Conservation (phyloP, 2,329 filamentous ascomycete genomes). For the Ophiocordyceps robertsii region DNA sequence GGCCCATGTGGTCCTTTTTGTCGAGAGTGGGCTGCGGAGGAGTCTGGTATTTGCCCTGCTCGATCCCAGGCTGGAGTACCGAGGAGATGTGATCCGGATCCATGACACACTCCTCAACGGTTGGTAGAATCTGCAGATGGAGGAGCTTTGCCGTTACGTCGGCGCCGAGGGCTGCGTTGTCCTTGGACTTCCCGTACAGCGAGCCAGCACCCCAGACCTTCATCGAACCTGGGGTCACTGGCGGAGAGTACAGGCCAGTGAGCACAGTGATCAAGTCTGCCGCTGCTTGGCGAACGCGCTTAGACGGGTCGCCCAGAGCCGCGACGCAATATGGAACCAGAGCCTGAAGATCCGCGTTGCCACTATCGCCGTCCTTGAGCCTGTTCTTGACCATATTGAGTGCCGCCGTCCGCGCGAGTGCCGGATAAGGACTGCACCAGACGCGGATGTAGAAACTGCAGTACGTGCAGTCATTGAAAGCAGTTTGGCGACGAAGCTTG, state of each 20-base stretch:
- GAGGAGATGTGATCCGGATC: constrained; percentile 59
- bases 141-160: constrained; percentile 49
- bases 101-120: constrained; percentile 74
- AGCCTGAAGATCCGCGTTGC: constrained; percentile 55
- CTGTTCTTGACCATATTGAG: constrained; percentile 49
- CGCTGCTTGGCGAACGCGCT: constrained; percentile 63
- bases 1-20: constrained; percentile 40
- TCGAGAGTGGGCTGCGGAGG: constrained; percentile 26
- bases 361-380: constrained; percentile 36
- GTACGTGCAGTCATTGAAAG: constrained; percentile 50
- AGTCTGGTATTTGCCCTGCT: constrained; percentile 24
- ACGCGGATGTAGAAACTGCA: constrained; percentile 64
- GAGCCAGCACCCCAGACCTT: constrained; percentile 45
- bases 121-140: constrained; percentile 54
- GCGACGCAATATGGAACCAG: constrained; percentile 70
- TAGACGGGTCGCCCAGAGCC: constrained; percentile 62
- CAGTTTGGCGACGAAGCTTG: constrained; percentile 38
- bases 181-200: constrained; percentile 45
- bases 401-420: constrained; percentile 54
- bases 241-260: constrained; percentile 29
- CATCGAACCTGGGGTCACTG: constrained; percentile 23
- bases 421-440: constrained; percentile 60
- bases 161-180: constrained; percentile 40
- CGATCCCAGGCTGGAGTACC: constrained; percentile 34
- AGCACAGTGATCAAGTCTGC: constrained; percentile 51